Conservation (phyloP, 768 basidiomycete genomes). For the Suillus luteus region DNA sequence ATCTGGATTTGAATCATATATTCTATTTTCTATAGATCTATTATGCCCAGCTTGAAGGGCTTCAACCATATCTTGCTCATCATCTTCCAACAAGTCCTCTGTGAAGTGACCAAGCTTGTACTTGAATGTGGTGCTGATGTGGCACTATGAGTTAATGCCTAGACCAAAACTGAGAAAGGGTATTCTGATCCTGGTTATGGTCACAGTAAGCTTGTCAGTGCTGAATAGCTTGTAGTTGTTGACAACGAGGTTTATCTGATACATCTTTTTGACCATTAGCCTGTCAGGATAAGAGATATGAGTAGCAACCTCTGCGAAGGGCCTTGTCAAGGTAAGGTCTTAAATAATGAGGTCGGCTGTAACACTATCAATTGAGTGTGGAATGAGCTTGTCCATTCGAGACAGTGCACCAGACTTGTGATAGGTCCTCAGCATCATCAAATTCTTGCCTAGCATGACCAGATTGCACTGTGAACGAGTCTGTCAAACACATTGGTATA, state of each 20-base stretch:
- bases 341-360: constrained; percentile 30
- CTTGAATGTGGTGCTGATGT: constrained; percentile 27
- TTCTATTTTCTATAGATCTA: constrained; percentile 20
- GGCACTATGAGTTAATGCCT: constrained; percentile 14
- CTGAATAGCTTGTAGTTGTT: constrained; percentile 21
- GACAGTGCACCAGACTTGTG: constrained; percentile 20
- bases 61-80: constrained; percentile 17
- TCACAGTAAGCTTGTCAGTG: background rate
- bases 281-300: constrained; percentile 2
- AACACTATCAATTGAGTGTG: constrained; percentile 27
- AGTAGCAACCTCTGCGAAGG: constrained; percentile 18
- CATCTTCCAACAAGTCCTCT: constrained; percentile 8
- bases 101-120: constrained; percentile 17
- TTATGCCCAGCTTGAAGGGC: constrained; percentile 30
- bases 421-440: constrained; percentile 9
- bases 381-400: constrained; percentile 27
- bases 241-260: constrained; percentile 6
- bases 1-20: constrained; percentile 31
- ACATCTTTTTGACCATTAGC: background rate
- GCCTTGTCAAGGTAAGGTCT: constrained; percentile 24
- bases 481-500: background rate
- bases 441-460: background rate
- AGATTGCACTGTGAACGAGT: background rate
- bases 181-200: background rate
- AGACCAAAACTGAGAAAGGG: constrained; percentile 15